phyloP scores from a whole-genome alignment of 1,284 basidiomycete species.

The Boletus smithii region DNA sequence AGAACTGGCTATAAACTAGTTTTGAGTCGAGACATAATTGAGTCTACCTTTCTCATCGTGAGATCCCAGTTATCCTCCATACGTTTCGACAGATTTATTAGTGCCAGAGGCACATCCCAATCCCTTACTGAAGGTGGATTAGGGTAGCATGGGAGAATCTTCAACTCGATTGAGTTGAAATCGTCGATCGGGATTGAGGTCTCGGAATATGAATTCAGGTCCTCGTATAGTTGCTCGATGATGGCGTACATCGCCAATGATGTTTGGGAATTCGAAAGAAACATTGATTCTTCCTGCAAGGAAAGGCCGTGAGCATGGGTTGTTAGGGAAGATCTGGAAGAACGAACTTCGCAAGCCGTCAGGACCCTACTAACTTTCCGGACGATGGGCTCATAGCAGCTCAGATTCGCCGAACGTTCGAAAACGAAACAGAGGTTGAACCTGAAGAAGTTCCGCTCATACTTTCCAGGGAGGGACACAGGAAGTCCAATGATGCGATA shows the following conservation, averaged over 20 bases:
- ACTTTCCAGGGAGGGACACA: conserved; percentile 67
- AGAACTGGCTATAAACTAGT: conserved; percentile 2
- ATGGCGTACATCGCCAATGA: conserved; percentile 78
- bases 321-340: neutral
- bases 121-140: conserved; percentile 89
- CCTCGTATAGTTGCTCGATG: conserved; percentile 95
- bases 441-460: conserved; percentile 85
- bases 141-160: conserved; percentile 94
- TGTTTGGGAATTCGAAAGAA: conserved; percentile 76
- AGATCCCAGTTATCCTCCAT: conserved; percentile 95
- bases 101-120: conserved; percentile 93
- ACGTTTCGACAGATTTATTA: conserved; percentile 80
- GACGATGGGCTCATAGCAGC: conserved; percentile 94
- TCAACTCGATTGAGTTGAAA: conserved; percentile 91
- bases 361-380: conserved; percentile 92
- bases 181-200: conserved; percentile 86
- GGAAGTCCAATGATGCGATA: conserved; percentile 90
- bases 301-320: conserved; percentile 12
- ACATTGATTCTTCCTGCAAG: conserved; percentile 80
- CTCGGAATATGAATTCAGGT: conserved; percentile 95
- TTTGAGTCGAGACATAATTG: neutral
- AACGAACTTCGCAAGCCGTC: conserved; percentile 78
- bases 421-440: conserved; percentile 99
- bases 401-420: conserved; percentile 82
- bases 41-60: conserved; percentile 78